A percentile compares a stretch with the other conserved stretches of the same genome.
phyloP scores from a whole-genome alignment of 306 rosid species.

The Vachellia pachyceras region DNA sequence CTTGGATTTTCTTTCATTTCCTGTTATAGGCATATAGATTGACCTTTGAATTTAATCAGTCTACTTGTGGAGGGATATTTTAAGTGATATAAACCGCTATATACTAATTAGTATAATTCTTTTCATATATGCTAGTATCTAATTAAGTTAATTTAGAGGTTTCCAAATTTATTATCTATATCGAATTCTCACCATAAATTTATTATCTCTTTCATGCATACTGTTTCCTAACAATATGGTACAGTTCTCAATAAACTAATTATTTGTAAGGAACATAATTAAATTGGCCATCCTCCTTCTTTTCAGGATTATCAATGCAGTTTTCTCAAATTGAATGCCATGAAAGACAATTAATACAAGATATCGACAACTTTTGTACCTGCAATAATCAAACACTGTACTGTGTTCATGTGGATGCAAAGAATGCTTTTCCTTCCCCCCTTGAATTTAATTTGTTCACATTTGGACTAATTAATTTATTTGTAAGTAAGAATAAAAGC shows the following conservation, averaged over 20 bases:
- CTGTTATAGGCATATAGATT: neutral
- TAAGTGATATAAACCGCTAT: too few species aligned
- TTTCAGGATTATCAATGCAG: neutral
- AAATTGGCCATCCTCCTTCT: neutral
- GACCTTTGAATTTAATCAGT: neutral
- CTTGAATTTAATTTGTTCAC: neutral
- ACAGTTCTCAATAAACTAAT: neutral
- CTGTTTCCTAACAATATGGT: neutral
- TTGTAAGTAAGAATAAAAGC: neutral
- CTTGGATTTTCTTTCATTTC: neutral
- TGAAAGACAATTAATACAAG: neutral
- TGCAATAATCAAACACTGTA: neutral
- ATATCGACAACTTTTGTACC: constrained; percentile 2
- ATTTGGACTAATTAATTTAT: neutral
- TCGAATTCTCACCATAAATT: neutral
- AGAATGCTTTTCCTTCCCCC: neutral
- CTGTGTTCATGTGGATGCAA: neutral
- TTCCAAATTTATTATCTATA: too few species aligned
- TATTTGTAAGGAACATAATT: neutral
- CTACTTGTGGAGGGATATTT: neutral
- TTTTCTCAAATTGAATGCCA: neutral
- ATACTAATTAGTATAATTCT: too few species aligned
- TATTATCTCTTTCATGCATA: neutral
- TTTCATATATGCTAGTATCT: too few species aligned
- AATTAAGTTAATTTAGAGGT: neutral